Evolutionary conservation across 768 basidiomycete species (phyloP).

Genomic region (Mrakia blollopis): DNA sequence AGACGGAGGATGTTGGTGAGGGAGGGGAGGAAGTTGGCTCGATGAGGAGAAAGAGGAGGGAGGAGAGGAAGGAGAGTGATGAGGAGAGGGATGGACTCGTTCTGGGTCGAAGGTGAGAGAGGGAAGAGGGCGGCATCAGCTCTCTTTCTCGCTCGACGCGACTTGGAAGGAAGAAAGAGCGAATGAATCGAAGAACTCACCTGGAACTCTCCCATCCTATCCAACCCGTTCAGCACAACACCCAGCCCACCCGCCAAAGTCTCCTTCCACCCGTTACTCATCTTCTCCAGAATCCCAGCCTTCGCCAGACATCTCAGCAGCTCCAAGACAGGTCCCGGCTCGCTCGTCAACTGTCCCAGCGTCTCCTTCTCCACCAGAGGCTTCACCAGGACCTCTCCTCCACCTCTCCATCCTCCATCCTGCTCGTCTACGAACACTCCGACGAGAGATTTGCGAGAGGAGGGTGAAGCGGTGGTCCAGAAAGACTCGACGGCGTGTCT

Average conservation of each 20-base stretch:
- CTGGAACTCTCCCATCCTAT: constrained; percentile 21
- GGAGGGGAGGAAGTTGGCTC: constrained; percentile 28
- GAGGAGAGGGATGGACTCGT: constrained; percentile 31
- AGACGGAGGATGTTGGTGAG: constrained; percentile 18
- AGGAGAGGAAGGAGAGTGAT: constrained; percentile 18
- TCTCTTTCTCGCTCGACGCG: not conserved
- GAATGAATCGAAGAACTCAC: constrained; percentile 28
- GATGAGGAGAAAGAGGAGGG: constrained; percentile 30
- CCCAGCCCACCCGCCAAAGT: constrained; percentile 17
- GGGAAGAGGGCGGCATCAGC: not conserved
- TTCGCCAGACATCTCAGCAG: constrained; percentile 10
- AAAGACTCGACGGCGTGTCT: constrained; percentile 19
- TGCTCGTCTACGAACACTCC: constrained; percentile 24
- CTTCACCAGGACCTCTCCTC: constrained; percentile 30
- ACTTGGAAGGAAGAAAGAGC: constrained; percentile 28
- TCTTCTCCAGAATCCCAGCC: constrained; percentile 24
- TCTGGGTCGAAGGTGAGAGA: constrained; percentile 14
- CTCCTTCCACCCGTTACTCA: constrained; percentile 25
- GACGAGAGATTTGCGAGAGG: constrained; percentile 26
- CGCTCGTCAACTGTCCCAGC: constrained; percentile 15
- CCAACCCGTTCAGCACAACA: constrained; percentile 21
- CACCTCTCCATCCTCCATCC: constrained; percentile 24
- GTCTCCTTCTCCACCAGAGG: constrained; percentile 15
- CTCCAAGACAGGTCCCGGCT: constrained; percentile 1
- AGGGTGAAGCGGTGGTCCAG: not conserved